Evolutionary conservation across 202 grass and related monocot genomes (phyloP).

Genomic region (Alloteropsis angusta): DNA sequence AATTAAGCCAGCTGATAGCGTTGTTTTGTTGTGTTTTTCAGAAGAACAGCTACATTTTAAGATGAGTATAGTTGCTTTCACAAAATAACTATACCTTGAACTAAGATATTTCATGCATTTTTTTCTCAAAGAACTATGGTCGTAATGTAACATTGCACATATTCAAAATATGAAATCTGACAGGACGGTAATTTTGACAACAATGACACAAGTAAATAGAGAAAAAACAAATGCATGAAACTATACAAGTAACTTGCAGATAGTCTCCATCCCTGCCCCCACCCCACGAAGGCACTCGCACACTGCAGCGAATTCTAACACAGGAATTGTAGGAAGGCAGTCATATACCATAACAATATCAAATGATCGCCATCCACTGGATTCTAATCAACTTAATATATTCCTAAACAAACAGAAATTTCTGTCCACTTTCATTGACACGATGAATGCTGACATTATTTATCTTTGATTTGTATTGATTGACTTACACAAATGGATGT

Average conservation of each 20-base stretch:
- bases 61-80: background rate
- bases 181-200: background rate
- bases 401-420: background rate
- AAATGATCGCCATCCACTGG: background rate
- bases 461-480: conserved; percentile 9
- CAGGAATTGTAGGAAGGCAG: background rate
- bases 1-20: conserved; percentile 10
- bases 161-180: background rate
- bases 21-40: background rate
- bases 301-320: background rate
- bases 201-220: background rate
- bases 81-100: background rate
- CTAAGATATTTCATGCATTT: background rate
- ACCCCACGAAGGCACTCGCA: background rate
- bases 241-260: background rate
- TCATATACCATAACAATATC: background rate
- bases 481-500: conserved; percentile 6
- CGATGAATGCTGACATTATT: background rate
- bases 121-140: background rate
- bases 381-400: conserved; percentile 18
- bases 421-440: conserved; percentile 35
- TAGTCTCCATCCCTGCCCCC: background rate
- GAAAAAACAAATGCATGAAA: background rate
- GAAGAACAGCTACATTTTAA: conserved; percentile 18
- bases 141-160: background rate